Evolutionary conservation across 1,284 basidiomycete species (phyloP), one percentile per base, ranked within the genome.

Genomic region (Pyrrhoderma lamaoense): DNA sequence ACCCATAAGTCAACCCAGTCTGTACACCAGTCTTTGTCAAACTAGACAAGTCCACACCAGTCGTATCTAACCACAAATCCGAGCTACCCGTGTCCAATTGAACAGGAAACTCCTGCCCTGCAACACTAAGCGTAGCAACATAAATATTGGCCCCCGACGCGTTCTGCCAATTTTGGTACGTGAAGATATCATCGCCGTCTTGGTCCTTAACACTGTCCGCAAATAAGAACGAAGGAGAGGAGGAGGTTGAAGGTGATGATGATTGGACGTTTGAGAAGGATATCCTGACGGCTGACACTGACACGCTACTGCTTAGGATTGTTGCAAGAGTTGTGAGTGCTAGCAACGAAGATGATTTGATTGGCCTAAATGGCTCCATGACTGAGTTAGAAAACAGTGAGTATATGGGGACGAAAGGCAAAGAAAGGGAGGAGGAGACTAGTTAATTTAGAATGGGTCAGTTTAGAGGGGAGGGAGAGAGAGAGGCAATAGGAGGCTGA

Each of bases 71-170:
- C 54, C 54, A 56, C 27, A 56, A 38, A 37, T 56, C 54, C 19
- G 51, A 52, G 42, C 54, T 56, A 18, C 54, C 54, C 21, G 54
- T 56, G 21, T 56, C 54, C 36, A 56, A 47, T 35, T 56, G 54
- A 16, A 56, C 51, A 23, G 22, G 42, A 39, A 49, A 56, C 19
- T 48, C 51, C 23, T 49, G 13, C 3, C 54, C 54, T 2, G 22
- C 45, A 9, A 52, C 19, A 3, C 18, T 39, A 14, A 56, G 23
- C 22, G 48, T 56, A 2, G 49, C 49, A 21, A 54, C 48, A 39
- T 54, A 53, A 23, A 56, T 51, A 31, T 53, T 45, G n/a, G 47
- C 19, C 25, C 48, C 47, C 23, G 42, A 45, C 14, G 45, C 48
- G 49, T 51, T 51, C 21, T 54, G 47, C 36, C 34, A n/a, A 45